Evolutionary conservation across 1,284 basidiomycete species (phyloP).

Genomic region (Cerioporus squamosus): DNA sequence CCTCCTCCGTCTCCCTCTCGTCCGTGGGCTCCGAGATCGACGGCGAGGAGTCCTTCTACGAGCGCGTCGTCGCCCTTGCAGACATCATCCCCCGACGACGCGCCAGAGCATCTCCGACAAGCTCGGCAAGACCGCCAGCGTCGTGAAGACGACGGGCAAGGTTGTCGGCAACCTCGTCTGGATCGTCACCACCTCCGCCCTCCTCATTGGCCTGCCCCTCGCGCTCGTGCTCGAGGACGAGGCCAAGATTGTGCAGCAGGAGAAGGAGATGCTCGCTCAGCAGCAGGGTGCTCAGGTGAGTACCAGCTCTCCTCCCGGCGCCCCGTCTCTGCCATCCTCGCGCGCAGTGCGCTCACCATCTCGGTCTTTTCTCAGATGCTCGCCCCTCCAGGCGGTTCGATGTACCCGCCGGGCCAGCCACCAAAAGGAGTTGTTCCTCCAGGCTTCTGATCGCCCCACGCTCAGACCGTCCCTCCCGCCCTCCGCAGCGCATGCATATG

Average conservation of each 20-base stretch:
- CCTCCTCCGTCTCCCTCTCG: conserved; percentile 73
- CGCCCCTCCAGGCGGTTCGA: conserved; percentile 42
- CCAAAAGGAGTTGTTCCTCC: conserved; percentile 76
- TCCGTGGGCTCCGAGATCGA: conserved; percentile 72
- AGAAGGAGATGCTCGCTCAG: conserved; percentile 93
- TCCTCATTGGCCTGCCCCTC: conserved; percentile 92
- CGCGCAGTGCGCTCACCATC: conserved; percentile 7
- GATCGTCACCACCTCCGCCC: conserved; percentile 92
- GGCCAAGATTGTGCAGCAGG: conserved; percentile 91
- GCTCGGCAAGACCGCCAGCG: conserved; percentile 61
- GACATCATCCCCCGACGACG: conserved; percentile 96
- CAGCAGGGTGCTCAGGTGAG: conserved; percentile 82
- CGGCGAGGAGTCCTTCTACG: conserved; percentile 82
- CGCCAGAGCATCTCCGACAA: conserved; percentile 75
- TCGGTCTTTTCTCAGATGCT: conserved; percentile 59
- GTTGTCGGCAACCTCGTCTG: conserved; percentile 89
- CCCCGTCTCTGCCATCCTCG: background rate
- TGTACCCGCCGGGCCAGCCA: conserved; percentile 54
- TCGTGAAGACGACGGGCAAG: conserved; percentile 70
- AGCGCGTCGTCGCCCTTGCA: conserved; percentile 89
- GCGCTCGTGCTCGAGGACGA: conserved; percentile 96
- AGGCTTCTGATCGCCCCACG: conserved; percentile 56
- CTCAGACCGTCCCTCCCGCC: conserved; percentile 4
- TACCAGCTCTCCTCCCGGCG: conserved; percentile 21
- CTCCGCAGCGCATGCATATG: conserved; percentile 13